phyloP scores from a whole-genome alignment of 805 yeast species.

The Grigorovia jiainica region DNA sequence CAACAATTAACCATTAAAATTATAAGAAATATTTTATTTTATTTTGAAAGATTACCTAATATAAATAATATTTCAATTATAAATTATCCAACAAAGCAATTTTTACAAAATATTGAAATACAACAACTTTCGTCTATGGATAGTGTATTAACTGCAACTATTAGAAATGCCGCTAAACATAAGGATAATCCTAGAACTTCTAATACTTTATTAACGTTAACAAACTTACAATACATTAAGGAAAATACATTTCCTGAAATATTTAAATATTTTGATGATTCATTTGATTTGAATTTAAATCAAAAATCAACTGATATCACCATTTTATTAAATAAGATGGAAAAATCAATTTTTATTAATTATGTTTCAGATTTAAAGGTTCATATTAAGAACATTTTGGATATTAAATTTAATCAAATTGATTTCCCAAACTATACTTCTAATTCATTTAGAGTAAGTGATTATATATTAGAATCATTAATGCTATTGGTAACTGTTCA shows the following conservation, averaged over 20 bases:
- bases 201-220: slow-evolving; percentile 42
- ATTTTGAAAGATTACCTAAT: slow-evolving; percentile 28
- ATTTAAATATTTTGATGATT: slow-evolving; percentile 40
- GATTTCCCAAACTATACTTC: slow-evolving; percentile 36
- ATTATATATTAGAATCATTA: slow-evolving; percentile 41
- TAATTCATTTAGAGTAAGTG: slow-evolving; percentile 32
- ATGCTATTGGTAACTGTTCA: slow-evolving; percentile 43
- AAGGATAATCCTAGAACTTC: slow-evolving; percentile 33
- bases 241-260: slow-evolving; percentile 39
- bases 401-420: slow-evolving; percentile 31
- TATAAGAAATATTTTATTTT: slow-evolving; percentile 27
- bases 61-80: slow-evolving; percentile 30
- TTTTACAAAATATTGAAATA: slow-evolving; percentile 31
- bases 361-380: slow-evolving; percentile 42
- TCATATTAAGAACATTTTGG: slow-evolving; percentile 31
- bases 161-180: slow-evolving; percentile 34
- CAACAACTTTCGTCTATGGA: slow-evolving; percentile 39
- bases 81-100: slow-evolving; percentile 29
- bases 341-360: slow-evolving; percentile 43
- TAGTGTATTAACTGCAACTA: slow-evolving; percentile 35
- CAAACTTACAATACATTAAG: slow-evolving; percentile 44
- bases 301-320: slow-evolving; percentile 37
- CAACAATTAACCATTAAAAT: slow-evolving; percentile 29
- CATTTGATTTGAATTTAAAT: slow-evolving; percentile 38
- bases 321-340: slow-evolving; percentile 38